Conservation (phyloP, 2,329 filamentous ascomycete genomes). For the Claviceps cyperi region DNA sequence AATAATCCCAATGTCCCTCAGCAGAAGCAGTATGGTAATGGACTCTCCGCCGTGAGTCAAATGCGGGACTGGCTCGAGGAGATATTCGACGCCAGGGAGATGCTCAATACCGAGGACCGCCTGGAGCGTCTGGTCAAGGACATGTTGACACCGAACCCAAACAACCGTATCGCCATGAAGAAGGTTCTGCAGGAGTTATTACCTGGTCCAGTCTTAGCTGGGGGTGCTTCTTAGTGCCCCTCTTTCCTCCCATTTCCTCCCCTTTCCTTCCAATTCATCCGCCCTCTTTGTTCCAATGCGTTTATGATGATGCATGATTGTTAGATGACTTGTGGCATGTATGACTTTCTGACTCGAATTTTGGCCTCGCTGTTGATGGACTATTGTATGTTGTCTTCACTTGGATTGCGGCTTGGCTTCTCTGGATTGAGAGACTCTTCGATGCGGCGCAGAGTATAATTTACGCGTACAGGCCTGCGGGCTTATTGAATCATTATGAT, state of each 20-base stretch:
- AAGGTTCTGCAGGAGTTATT: conserved; percentile 32
- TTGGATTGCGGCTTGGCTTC: no score
- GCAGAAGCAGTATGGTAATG: conserved; percentile 21
- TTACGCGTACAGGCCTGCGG: no score
- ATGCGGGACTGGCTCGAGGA: conserved; percentile 44
- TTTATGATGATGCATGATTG: neutral
- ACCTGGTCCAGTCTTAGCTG: conserved; percentile 10
- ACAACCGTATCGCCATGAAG: conserved; percentile 39
- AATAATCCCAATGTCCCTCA: conserved; percentile 23
- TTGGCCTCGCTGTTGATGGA: no score
- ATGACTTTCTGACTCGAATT: neutral
- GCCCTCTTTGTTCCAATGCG: neutral
- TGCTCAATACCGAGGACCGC: conserved; percentile 30
- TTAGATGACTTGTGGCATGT: neutral
- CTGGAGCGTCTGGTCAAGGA: conserved; percentile 37
- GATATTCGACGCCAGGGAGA: conserved; percentile 32
- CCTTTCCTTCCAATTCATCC: neutral
- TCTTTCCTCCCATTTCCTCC: neutral
- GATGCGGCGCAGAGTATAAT: no score
- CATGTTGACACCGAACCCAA: conserved; percentile 38
- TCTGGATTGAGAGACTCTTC: no score
- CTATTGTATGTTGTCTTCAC: no score
- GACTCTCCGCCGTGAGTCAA: conserved; percentile 29
- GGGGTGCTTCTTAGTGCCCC: neutral
- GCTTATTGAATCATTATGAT: no score